Conservation (phyloP, 352 stramenopile species). For the Phytophthora citrophthora region DNA sequence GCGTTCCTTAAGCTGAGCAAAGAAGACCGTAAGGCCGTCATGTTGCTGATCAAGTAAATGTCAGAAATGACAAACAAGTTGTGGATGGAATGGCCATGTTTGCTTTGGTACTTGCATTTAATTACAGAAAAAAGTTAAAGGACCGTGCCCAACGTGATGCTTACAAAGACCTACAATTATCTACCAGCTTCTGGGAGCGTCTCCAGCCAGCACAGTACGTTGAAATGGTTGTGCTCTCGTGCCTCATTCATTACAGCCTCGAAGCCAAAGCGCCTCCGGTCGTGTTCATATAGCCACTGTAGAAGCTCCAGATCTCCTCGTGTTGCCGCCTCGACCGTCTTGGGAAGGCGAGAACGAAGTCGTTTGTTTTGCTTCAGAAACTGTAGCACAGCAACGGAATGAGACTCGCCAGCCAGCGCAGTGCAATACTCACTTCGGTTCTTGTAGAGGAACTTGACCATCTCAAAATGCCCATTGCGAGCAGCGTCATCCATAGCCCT, state of each 20-base stretch:
- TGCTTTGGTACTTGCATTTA: too few species aligned
- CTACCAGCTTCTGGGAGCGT: slow-evolving; percentile 37
- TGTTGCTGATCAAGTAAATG: too few species aligned
- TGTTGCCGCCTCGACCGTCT: slow-evolving; percentile 29
- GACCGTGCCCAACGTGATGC: too few species aligned
- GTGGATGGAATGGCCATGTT: too few species aligned
- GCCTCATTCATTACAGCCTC: slow-evolving; percentile 36
- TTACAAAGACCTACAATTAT: slow-evolving; percentile 19
- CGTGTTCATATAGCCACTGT: slow-evolving; percentile 45
- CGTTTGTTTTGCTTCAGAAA: slow-evolving; percentile 40
- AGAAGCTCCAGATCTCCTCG: slow-evolving; percentile 44
- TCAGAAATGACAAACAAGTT: too few species aligned
- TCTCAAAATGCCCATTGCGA: slow-evolving; percentile 32
- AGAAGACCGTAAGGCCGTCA: too few species aligned
- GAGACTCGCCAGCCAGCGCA: slow-evolving; percentile 28
- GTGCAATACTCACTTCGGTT: slow-evolving; percentile 51
- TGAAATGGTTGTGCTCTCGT: slow-evolving; percentile 39
- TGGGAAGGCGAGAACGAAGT: slow-evolving; percentile 34
- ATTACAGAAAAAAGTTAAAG: too few species aligned
- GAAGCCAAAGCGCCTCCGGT: slow-evolving; percentile 40
- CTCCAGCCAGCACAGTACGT: slow-evolving; percentile 46
- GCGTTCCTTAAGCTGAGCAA: too few species aligned
- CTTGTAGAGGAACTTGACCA: slow-evolving; percentile 43
- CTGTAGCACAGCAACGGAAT: slow-evolving; percentile 40
- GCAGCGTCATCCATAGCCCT: slow-evolving; percentile 48